Base-by-base conservation (phyloP, 2,329 filamentous ascomycete species). In the Neofusicoccum umdonicola region DNA sequence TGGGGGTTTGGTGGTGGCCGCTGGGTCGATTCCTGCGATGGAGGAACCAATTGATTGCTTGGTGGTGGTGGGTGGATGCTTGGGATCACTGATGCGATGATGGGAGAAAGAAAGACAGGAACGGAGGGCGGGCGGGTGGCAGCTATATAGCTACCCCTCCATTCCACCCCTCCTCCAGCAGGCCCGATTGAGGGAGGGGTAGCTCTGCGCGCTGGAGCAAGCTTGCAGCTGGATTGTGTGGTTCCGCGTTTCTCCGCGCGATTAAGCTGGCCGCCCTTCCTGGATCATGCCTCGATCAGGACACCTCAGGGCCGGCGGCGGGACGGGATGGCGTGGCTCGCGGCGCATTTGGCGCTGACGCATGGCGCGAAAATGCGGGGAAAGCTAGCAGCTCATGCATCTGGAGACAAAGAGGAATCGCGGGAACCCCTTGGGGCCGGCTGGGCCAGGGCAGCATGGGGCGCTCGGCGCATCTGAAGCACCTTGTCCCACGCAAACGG, bases 251-350 rank as follows among this genome's bases (percentile, higher is more conserved):
- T 34, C 41, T 35, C 41, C 41, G 56, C 56, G 56, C 56, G 22
- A 60, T 60, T 60, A 60, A 60, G 54, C 27, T 17, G 41, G 41
- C 52, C 13, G 12, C 42, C 42, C 56, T 47, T 47, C n/a, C 56
- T 15, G 3, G 56, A 60, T 60, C 56, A 60, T 60, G 56, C 41
- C 56, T 60, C 41, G 56, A 60, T 60, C 56, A 60, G 56, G 54
- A 56, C 52, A 56, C 35, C 6, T 31, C 27, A 31, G 27, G 27
- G 27, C 27, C 3, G 9, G 15, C 27, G 15, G 15, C 13, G 48
- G 48, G 48, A 39, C 34, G 34, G 50, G n/a, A 6, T 42, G 22
- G 54, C 15, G 39, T 47, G 56, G 56, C 39, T 45, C 39, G 56
- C 56, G 27, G 31, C 22, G 56, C 39, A 45, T 12, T 22, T 45